phyloP scores from a whole-genome alignment of 352 stramenopile species.

The Globisporangium takayamanum region DNA sequence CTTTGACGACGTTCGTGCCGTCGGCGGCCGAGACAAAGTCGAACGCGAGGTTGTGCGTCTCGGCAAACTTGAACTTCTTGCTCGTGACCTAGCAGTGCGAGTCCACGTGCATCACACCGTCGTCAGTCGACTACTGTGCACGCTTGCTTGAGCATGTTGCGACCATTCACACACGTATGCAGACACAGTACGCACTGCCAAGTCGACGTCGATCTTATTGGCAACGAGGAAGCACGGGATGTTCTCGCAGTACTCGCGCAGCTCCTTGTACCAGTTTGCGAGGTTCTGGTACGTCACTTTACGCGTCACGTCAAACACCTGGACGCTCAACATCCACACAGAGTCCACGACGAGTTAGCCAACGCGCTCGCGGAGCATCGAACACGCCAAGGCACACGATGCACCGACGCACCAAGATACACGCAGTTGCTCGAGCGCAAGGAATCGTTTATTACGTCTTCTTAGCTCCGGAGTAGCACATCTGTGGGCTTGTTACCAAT shows the following conservation, averaged over 20 bases:
- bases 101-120: too few species aligned
- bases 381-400: background rate
- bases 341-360: too few species aligned
- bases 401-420: conserved; percentile 64
- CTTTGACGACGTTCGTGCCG: conserved; percentile 94
- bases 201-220: conserved; percentile 97
- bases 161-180: background rate
- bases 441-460: too few species aligned
- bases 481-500: too few species aligned
- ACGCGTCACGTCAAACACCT: conserved; percentile 94
- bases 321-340: background rate
- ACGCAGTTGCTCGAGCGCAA: conserved; percentile 65
- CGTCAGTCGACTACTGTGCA: too few species aligned
- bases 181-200: conserved; percentile 47
- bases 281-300: conserved; percentile 95
- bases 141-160: too few species aligned
- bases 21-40: conserved; percentile 93
- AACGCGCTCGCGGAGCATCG: too few species aligned
- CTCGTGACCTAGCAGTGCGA: conserved; percentile 76
- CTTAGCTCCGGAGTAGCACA: too few species aligned
- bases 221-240: conserved; percentile 93
- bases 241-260: conserved; percentile 89
- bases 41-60: conserved; percentile 91
- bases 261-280: conserved; percentile 87
- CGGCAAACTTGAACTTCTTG: conserved; percentile 96